A percentile compares a stretch with the other conserved stretches of the same genome.
phyloP scores from a whole-genome alignment of 129 eudicot species.

The Dittrichia graveolens region DNA sequence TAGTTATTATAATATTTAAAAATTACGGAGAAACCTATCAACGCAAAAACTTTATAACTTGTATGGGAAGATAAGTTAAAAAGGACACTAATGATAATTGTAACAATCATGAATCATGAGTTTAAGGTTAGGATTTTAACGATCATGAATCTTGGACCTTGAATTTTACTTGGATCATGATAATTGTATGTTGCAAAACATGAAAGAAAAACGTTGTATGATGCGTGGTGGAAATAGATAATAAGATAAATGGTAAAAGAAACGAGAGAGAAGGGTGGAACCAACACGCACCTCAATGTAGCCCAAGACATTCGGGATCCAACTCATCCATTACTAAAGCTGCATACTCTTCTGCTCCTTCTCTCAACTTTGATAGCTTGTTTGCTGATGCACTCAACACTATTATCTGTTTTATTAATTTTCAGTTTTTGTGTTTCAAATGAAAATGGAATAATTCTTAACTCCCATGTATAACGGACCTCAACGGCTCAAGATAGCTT shows the following conservation, averaged over 20 bases:
- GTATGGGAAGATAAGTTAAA: conserved; percentile 6
- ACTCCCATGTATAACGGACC: conserved; percentile 15
- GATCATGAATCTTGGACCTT: too few species aligned
- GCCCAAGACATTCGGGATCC: conserved; percentile 97
- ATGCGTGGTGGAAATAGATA: neutral
- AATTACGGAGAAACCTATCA: conserved; percentile 6
- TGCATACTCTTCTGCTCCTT: conserved; percentile 96
- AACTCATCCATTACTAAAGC: conserved; percentile 97
- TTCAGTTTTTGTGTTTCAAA: neutral
- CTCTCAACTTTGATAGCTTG: conserved; percentile 86
- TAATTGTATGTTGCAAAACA: too few species aligned
- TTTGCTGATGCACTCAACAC: conserved; percentile 96
- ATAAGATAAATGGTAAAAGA: neutral
- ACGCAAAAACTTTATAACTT: neutral
- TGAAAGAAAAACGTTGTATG: neutral
- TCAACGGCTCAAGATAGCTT: conserved; percentile 21
- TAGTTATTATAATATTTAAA: neutral
- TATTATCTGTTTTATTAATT: conserved; percentile 57
- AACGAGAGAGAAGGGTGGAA: neutral
- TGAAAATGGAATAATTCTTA: neutral
- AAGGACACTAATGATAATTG: conserved; percentile 30
- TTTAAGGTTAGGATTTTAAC: neutral
- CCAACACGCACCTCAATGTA: conserved; percentile 79
- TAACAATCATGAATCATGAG: neutral
- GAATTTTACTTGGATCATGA: too few species aligned